Evolutionary conservation across 2,329 filamentous ascomycete genomes (phyloP), one percentile per base, ranked within the genome.

Genomic region (Talaromyces sp.): DNA sequence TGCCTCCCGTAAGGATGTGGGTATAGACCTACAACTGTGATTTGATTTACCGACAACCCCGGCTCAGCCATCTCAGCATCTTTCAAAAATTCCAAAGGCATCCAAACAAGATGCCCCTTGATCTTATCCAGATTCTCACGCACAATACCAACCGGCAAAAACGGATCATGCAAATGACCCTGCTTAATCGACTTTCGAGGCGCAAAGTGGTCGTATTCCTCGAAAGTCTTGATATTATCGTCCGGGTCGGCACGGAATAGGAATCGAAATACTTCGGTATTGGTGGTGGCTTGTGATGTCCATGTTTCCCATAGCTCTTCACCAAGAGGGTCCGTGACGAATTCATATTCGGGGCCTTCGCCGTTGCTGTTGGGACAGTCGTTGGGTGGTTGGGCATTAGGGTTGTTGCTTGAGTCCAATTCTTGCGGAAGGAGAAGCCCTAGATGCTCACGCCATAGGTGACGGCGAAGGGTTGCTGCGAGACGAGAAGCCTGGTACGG

Each of bases 171-270:
- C 66, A 98, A 83, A 77, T 98, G 95, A 0, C 95, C 94, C 3
- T 92, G 81, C 76, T 92, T 95, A 67, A 90, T 85, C 4, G 88
- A 86, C 58, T 71, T 70, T 37, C 79, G 64, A 85, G 91, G 65
- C 88, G 82, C 68, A 77, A 94, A 98, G 11, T 83, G 82, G 71
- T 97, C 89, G 74, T 98, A 98, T 68, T 97, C 92, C 1, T 93
- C 88, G 70, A 97, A 98, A 0, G 85, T 96, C 83, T 89, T 91
- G 75, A 97, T 91, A 72, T 90, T 84, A 72, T 97, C 87, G 76
- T 98, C 94, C 0, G 95, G 94, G 74, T 98, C 94, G 81, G 87
- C 79, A 73, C 96, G 92, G 85, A 97, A 97, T 13, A 93, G 87
- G 70, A 88, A 88, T 67, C 84, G 85, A 74, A 96, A 97, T 13